Evolutionary conservation across 805 yeast species (phyloP), one percentile per base, ranked within the genome.

Genomic region (Yamadazyma sp.): DNA sequence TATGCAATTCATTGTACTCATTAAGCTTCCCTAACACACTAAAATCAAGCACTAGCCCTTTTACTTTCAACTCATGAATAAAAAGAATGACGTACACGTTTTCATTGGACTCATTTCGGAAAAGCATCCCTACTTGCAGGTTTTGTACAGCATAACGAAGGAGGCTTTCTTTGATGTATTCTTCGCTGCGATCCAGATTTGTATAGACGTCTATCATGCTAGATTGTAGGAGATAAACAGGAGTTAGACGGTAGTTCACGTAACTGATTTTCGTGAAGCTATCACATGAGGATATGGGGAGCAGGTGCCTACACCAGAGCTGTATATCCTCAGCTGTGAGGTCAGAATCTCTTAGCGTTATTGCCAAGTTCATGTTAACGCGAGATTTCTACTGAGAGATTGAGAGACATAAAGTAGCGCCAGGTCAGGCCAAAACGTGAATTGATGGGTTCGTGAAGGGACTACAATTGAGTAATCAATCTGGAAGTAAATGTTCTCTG

Each of bases 171-270:
- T 42, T 44, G 28, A 63, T 56, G 47, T 52, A 62, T 6, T 35
- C 35, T 10, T 37, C 31, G 1, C 64, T 53, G 1, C 16, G 25
- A 4, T 28, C 36, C 19, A 44, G 38, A 12, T 38, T 44, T 7
- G 66, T 45, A 43, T 44, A 63, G 2, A 64, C 54, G 16, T 42
- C 32, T 3, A 50, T 31, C 3, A 59, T 55, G 9, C 39, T 38
- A 9, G 47, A 37, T 19, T 35, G 45, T 11, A 61, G 18, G 25
- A 63, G 37, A 35, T 50, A 54, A 3, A 57, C 14, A 2, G 70
- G 69, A 6, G 60, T 46, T 23, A 41, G 17, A 3, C 29, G 35
- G 38, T 47, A 46, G 35, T 54, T 44, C 12, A 60, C 44, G 32
- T 46, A 41, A 24, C 32, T 15, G 5, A 45, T 16, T 28, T 28